Evolutionary conservation across 192 early-diverging fungal species (phyloP).

Genomic region (Rhizophagus prolifer): DNA sequence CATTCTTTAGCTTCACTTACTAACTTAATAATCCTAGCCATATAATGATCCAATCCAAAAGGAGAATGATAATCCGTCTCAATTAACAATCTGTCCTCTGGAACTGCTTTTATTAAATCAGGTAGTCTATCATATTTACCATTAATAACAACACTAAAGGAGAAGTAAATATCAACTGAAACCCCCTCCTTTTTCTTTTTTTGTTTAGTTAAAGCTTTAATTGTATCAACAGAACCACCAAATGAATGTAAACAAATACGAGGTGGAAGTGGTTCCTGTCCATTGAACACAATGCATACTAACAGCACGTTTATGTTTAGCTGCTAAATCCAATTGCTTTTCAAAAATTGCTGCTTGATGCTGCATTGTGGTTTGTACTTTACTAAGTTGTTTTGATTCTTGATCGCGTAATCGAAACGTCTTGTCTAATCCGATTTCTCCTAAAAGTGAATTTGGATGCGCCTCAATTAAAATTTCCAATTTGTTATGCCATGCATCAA

Average conservation of each 20-base stretch:
- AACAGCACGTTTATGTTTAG: slow-evolving; percentile 57
- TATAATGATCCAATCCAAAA: slow-evolving; percentile 48
- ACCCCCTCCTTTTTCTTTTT: slow-evolving; percentile 3
- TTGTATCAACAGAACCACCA: slow-evolving; percentile 73
- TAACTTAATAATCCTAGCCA: slow-evolving; percentile 53
- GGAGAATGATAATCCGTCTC: slow-evolving; percentile 80
- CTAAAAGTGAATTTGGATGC: slow-evolving; percentile 50
- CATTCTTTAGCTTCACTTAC: slow-evolving; percentile 62
- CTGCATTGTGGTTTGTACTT: slow-evolving; percentile 41
- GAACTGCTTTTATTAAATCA: slow-evolving; percentile 68
- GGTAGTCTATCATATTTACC: slow-evolving; percentile 55
- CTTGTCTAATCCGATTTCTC: slow-evolving; percentile 68
- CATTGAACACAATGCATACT: slow-evolving; percentile 79
- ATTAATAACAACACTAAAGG: slow-evolving; percentile 79
- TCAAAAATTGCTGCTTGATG: slow-evolving; percentile 59
- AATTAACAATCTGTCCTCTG: slow-evolving; percentile 74
- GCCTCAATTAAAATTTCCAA: slow-evolving; percentile 39
- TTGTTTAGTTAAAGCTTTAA: slow-evolving; percentile 44
- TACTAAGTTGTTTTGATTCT: slow-evolving; percentile 40
- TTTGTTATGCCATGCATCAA: slow-evolving; percentile 35
- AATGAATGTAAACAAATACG: slow-evolving; percentile 86
- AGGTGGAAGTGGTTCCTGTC: slow-evolving; percentile 50
- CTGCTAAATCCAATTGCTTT: slow-evolving; percentile 71
- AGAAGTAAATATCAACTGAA: slow-evolving; percentile 63
- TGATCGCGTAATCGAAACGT: slow-evolving; percentile 44